Evolutionary conservation across 1,139 yeast genomes (phyloP).

Genomic region (Pneumocystis carinii): DNA sequence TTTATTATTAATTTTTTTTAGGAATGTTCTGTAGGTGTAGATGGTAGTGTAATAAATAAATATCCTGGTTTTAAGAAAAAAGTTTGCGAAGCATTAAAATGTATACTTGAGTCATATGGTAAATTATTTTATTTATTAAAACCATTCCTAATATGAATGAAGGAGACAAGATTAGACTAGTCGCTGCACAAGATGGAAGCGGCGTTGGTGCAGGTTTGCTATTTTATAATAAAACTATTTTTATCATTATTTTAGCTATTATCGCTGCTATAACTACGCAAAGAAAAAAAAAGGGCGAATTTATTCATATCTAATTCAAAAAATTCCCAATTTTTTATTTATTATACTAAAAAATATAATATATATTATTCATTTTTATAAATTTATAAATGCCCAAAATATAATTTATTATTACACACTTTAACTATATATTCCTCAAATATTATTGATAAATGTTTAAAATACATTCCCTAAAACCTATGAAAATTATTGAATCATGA

Average conservation of each 20-base stretch:
- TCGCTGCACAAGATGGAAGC: constrained; percentile 93
- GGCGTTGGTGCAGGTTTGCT: constrained; percentile 29
- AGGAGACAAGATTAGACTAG: constrained; percentile 65
- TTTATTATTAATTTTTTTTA: background rate
- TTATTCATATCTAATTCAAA: constrained; percentile 25
- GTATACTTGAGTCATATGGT: constrained; percentile 44
- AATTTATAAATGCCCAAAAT: background rate
- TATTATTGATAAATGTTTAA: constrained; percentile 1
- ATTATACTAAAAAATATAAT: background rate
- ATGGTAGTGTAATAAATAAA: constrained; percentile 86
- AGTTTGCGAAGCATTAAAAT: constrained; percentile 78
- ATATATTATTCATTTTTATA: background rate
- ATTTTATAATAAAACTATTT: background rate
- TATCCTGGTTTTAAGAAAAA: constrained; percentile 85
- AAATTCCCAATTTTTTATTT: background rate
- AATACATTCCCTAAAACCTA: background rate
- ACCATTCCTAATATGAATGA: constrained; percentile 18
- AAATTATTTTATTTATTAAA: constrained; percentile 35
- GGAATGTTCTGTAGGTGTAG: constrained; percentile 85
- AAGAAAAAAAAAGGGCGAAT: constrained; percentile 53
- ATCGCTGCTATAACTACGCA: constrained; percentile 85
- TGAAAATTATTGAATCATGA: background rate
- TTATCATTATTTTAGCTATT: constrained; percentile 78
- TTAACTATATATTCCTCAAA: background rate
- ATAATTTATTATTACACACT: background rate